These are phyloP conservation scores for Cylindrodendrum hubeiense DNA, from an alignment of 2,329 filamentous ascomycete genomes.

Conservation along the genomic window DNA sequence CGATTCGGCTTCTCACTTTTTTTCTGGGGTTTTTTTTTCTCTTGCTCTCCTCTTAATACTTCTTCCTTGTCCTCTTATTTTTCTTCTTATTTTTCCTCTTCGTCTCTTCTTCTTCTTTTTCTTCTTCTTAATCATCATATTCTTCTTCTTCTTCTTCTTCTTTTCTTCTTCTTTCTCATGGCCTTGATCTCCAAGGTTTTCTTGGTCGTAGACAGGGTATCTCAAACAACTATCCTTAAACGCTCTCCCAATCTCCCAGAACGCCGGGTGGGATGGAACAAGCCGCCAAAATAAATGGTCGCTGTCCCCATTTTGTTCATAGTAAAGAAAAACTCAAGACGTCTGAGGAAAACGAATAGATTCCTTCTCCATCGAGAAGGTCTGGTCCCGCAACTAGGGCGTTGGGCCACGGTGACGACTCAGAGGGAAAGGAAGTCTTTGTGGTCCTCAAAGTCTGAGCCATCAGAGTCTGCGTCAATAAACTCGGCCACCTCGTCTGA, in stretches of 20 bases:
- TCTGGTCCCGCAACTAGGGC: not conserved
- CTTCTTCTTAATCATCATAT: no score
- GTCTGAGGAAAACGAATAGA: constrained; percentile 11
- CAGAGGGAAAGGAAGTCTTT: constrained; percentile 69
- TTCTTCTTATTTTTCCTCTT: constrained; percentile 27
- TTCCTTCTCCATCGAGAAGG: not conserved
- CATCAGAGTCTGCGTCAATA: constrained; percentile 66
- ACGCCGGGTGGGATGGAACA: constrained; percentile 28
- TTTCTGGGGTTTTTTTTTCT: not conserved
- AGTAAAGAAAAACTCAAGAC: constrained; percentile 29
- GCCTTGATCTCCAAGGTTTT: constrained; percentile 20
- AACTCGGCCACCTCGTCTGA: constrained; percentile 80
- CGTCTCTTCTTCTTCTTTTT: constrained; percentile 22
- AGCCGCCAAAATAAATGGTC: not conserved
- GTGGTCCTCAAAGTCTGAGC: constrained; percentile 67
- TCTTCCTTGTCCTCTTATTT: constrained; percentile 26
- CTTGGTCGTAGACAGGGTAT: constrained; percentile 31
- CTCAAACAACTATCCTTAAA: constrained; percentile 36
- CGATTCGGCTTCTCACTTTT: no score
- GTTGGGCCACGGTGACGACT: constrained; percentile 23
- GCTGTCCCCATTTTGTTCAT: constrained; percentile 12
- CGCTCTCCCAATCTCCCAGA: constrained; percentile 29
- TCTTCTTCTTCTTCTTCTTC: constrained; percentile 27
- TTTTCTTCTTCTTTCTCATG: constrained; percentile 26
- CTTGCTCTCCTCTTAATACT: constrained; percentile 30